Evolutionary conservation across 129 eudicot species (phyloP).

Genomic region (Lonicera japonica): DNA sequence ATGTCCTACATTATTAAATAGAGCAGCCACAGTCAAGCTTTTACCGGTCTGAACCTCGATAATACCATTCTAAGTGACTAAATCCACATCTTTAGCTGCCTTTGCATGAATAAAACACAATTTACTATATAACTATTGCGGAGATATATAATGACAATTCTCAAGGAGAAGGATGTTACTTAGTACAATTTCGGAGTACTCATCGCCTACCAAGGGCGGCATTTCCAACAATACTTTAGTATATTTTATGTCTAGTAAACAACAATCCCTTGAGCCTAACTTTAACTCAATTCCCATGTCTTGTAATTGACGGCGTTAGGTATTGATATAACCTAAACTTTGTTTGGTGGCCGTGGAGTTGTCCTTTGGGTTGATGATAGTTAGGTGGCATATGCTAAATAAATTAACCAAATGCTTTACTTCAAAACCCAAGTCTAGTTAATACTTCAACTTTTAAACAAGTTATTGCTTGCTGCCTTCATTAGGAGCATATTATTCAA

Average conservation of each 20-base stretch:
- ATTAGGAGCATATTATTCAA: no score
- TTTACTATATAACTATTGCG: constrained; percentile 7
- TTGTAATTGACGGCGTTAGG: not conserved
- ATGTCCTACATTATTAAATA: constrained; percentile 1
- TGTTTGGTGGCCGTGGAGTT: not conserved
- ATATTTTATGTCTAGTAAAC: constrained; percentile 10
- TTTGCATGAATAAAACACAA: constrained; percentile 14
- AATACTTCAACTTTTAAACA: no score
- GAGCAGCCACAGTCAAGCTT: not conserved
- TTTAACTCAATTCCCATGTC: constrained; percentile 4
- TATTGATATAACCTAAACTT: not conserved
- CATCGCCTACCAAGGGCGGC: constrained; percentile 1
- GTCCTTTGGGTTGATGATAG: not conserved
- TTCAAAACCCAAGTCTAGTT: not conserved
- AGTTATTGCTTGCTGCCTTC: not conserved
- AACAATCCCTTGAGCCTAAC: not conserved
- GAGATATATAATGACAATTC: constrained; percentile 5
- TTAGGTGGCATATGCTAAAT: constrained; percentile 8
- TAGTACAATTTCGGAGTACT: no score
- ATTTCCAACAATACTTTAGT: constrained; percentile 1
- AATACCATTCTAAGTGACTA: constrained; percentile 10
- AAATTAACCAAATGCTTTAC: no score
- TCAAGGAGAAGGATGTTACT: constrained; percentile 14
- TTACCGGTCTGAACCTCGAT: no score
- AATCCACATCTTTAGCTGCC: constrained; percentile 14